Evolutionary conservation across 2,329 filamentous ascomycete genomes (phyloP).

Genomic region (Colletotrichum australisinense): DNA sequence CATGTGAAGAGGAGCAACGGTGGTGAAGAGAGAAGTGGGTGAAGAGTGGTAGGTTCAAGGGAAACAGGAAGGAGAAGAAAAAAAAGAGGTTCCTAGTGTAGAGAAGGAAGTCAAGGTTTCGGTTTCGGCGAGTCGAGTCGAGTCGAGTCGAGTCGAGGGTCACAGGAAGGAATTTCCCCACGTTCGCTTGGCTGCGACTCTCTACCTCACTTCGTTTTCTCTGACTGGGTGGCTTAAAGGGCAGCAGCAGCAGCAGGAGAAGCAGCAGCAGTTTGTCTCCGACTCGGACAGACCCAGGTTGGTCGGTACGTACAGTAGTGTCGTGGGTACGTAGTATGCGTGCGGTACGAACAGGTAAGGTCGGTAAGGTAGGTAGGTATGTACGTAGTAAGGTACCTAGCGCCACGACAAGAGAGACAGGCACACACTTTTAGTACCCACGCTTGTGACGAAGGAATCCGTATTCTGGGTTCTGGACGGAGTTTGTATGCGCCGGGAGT

Average conservation of each 20-base stretch:
- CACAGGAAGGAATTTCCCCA: constrained; percentile 42
- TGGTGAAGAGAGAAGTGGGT: constrained; percentile 35
- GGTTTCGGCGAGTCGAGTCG: constrained; percentile 35
- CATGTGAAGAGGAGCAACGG: constrained; percentile 42
- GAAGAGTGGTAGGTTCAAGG: background rate
- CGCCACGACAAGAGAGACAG: constrained; percentile 1
- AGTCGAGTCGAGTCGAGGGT: constrained; percentile 26
- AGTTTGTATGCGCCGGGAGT: background rate
- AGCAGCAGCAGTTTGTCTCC: constrained; percentile 13
- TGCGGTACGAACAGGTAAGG: background rate
- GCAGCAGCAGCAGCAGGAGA: background rate
- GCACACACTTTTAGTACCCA: background rate
- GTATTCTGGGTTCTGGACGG: background rate
- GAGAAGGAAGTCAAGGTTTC: constrained; percentile 37
- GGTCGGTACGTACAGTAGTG: background rate
- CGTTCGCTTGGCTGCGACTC: constrained; percentile 41
- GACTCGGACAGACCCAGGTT: constrained; percentile 12
- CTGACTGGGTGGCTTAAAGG: constrained; percentile 28
- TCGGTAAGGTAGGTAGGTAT: background rate
- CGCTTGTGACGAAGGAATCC: background rate
- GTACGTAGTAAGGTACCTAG: background rate
- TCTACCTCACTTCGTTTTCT: constrained; percentile 12
- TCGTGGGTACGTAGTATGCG: background rate
- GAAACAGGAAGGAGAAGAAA: background rate
- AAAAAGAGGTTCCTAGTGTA: constrained; percentile 23